Base-by-base conservation (phyloP, 2,329 filamentous ascomycete species). In the Arthrinium phaeospermum region DNA sequence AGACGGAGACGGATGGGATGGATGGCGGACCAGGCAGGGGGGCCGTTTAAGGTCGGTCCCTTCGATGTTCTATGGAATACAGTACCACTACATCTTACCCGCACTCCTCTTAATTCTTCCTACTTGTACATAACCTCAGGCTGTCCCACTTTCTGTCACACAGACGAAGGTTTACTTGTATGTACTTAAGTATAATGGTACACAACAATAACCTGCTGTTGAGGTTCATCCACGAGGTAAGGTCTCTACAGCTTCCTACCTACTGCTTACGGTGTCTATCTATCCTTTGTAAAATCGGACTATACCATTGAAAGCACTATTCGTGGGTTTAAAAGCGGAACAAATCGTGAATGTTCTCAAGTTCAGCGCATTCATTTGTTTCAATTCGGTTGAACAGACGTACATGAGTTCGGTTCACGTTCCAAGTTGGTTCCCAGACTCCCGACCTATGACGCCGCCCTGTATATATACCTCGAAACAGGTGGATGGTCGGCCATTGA, bases 91-190 rank as follows among this genome's bases (percentile, higher is more conserved):
- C 37, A 30, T 30, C 16, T 41, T 64, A 41, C 57, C 34, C 57
- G 57, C 57, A n/a, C 34, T 64, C 12, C 53, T 12, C 30, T n/a
- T 12, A n/a, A n/a, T 30, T 64, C 34, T n/a, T 10, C 37, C 37
- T 41, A 41, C n/a, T n/a, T n/a, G n/a, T n/a, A n/a, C n/a, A n/a
- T n/a, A n/a, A n/a, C 27, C 27, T 30, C 27, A 41, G 37, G 37
- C 37, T 41, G 57, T 64, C 57, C 57, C 57, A 41, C 57, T 64
- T 37, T 64, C 57, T 64, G n/a, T 41, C 53, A 37, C 27, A 19
- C 34, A 30, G 53, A 22, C 19, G 16, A 37, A 57, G 46, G 7
- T 49, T 49, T 22, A 47, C 16, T 46, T 14, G 16, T 46, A 37
- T 2, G 37, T 37, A 37, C 37, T 37, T 37, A 37, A 8, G 8